Conservation (phyloP, 2,329 filamentous ascomycete genomes). For the Verticillium klebahnii region DNA sequence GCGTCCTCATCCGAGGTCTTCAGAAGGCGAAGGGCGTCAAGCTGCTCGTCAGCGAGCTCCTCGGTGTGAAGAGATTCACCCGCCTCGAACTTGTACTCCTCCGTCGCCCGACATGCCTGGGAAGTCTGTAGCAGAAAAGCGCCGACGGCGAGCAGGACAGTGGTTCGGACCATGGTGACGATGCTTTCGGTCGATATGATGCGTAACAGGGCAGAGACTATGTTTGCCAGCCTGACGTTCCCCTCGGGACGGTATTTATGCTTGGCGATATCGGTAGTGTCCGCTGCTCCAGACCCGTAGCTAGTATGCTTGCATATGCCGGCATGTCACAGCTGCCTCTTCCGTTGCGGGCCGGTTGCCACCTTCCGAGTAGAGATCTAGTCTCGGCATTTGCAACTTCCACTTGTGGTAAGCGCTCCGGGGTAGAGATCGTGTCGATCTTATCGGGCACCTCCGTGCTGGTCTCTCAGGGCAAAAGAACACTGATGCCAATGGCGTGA, state of each 20-base stretch:
- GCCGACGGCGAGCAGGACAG: neutral
- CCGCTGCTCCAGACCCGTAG: neutral
- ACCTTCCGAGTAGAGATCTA: neutral
- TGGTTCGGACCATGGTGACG: neutral
- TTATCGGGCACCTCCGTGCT: neutral
- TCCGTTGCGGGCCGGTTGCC: neutral
- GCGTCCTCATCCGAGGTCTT: constrained; percentile 32
- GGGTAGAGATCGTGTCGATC: neutral
- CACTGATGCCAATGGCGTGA: neutral
- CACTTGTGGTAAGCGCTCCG: neutral
- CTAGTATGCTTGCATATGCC: neutral
- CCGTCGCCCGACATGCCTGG: neutral
- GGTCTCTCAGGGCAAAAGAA: neutral
- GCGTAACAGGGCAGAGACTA: neutral
- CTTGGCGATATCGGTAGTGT: neutral
- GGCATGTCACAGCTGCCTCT: neutral
- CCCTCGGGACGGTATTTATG: neutral
- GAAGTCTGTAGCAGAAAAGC: neutral
- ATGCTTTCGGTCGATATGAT: neutral
- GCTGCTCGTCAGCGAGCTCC: neutral
- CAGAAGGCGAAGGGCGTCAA: constrained; percentile 23
- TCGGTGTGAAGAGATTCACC: neutral
- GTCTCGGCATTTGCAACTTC: constrained; percentile 1
- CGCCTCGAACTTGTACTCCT: neutral
- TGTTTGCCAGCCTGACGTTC: neutral